These are phyloP conservation scores for Byssoonygena ceratinophila DNA, from an alignment of 2,329 filamentous ascomycete genomes.

Conservation along the genomic window DNA sequence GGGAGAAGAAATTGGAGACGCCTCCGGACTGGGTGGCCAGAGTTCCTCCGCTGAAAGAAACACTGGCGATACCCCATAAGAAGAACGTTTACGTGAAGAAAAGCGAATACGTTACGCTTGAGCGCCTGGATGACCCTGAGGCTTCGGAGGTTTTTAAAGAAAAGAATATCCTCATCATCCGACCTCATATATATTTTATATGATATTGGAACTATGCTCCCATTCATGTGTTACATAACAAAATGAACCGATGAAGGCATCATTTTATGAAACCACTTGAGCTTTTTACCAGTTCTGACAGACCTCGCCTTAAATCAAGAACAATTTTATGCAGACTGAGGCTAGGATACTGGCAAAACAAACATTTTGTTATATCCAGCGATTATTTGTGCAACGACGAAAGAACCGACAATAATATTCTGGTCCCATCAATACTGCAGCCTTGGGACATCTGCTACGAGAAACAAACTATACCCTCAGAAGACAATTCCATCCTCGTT, in stretches of 20 bases:
- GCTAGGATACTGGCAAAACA: too few relatives aligned
- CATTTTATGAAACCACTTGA: too few relatives aligned
- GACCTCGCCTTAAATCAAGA: too few relatives aligned
- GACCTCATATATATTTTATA: conserved; percentile 9
- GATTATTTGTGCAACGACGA: too few relatives aligned
- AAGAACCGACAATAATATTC: too few relatives aligned
- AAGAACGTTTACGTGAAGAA: conserved; percentile 1
- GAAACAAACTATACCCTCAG: not conserved
- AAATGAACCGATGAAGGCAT: not conserved
- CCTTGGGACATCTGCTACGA: too few relatives aligned
- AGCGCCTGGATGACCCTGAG: not conserved
- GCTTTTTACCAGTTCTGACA: too few relatives aligned
- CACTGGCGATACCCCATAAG: conserved; percentile 5
- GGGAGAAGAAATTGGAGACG: not conserved
- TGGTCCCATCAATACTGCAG: not conserved
- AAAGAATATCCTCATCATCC: conserved; percentile 1
- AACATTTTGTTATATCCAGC: too few relatives aligned
- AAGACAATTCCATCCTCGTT: not conserved
- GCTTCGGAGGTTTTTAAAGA: not conserved
- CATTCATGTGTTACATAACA: not conserved
- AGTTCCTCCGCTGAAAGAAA: not conserved
- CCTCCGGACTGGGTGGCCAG: conserved; percentile 1
- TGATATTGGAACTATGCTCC: not conserved
- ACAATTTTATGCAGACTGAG: not conserved
- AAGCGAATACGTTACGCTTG: not conserved